These are phyloP conservation scores for Petasospora rhodanensis DNA, from an alignment of 1,139 yeast genomes.

Conservation along the genomic window DNA sequence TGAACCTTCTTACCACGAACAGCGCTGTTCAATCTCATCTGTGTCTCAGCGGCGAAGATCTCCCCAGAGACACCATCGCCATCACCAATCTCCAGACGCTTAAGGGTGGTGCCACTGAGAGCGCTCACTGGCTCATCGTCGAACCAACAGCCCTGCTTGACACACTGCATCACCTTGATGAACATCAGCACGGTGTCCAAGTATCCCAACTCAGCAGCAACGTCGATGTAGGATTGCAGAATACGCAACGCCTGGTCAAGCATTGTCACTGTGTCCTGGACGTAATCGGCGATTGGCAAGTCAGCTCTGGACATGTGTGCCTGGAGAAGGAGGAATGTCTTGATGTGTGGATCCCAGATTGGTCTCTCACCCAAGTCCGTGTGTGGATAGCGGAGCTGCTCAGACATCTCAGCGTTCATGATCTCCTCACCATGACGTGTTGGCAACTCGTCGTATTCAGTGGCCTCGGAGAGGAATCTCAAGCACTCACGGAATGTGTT, in stretches of 20 bases:
- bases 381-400: slow-evolving; percentile 72
- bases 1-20: slow-evolving; percentile 14
- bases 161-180: slow-evolving; percentile 73
- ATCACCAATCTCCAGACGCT: slow-evolving; percentile 27
- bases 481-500: slow-evolving; percentile 68
- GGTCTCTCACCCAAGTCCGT: slow-evolving; percentile 49
- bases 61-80: slow-evolving; percentile 26
- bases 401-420: slow-evolving; percentile 86
- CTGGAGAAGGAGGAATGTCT: slow-evolving; percentile 78
- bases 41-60: slow-evolving; percentile 5
- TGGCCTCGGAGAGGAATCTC: slow-evolving; percentile 68
- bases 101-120: slow-evolving; percentile 63
- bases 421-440: slow-evolving; percentile 95
- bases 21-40: slow-evolving; percentile 14
- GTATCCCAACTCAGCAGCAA: slow-evolving; percentile 80
- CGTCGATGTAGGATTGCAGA: slow-evolving; percentile 87
- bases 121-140: slow-evolving; percentile 67
- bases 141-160: slow-evolving; percentile 86
- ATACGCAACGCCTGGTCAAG: slow-evolving; percentile 93
- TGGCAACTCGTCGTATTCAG: slow-evolving; percentile 89
- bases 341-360: slow-evolving; percentile 95
- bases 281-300: slow-evolving; percentile 90
- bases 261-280: slow-evolving; percentile 90
- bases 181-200: slow-evolving; percentile 55
- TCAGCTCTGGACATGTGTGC: slow-evolving; percentile 83